Conservation (phyloP, 495 filamentous ascomycete genomes). For the Xylaria telfairii region DNA sequence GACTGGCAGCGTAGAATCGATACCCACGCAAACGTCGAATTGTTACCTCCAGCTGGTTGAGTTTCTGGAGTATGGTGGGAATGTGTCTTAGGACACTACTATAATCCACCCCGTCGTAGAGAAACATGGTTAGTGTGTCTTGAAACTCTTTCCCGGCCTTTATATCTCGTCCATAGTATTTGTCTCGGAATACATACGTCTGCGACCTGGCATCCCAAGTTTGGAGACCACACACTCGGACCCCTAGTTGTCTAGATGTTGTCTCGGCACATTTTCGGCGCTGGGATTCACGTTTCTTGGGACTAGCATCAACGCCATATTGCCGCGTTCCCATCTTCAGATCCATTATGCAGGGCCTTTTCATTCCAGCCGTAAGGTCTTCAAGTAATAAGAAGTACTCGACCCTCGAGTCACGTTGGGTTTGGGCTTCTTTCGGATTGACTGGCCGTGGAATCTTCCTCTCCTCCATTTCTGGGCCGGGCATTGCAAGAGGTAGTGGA, state of each 20-base stretch:
- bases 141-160: slow-evolving; percentile 92
- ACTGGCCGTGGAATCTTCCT: slow-evolving; percentile 52
- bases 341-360: slow-evolving; percentile 92
- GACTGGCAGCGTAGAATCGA: slow-evolving; percentile 93
- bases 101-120: slow-evolving; percentile 88
- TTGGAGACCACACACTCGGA: slow-evolving; percentile 94
- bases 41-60: slow-evolving; percentile 80
- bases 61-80: slow-evolving; percentile 82
- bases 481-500: slow-evolving; percentile 30
- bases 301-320: slow-evolving; percentile 90
- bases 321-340: slow-evolving; percentile 99
- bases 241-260: slow-evolving; percentile 88
- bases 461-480: slow-evolving; percentile 41
- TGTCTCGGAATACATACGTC: slow-evolving; percentile 89
- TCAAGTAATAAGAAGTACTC: slow-evolving; percentile 96
- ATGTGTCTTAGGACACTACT: slow-evolving; percentile 81
- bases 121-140: slow-evolving; percentile 82
- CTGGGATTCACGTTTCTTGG: slow-evolving; percentile 93
- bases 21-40: slow-evolving; percentile 81
- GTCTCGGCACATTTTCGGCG: slow-evolving; percentile 89
- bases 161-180: slow-evolving; percentile 91
- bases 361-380: slow-evolving; percentile 96
- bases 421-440: slow-evolving; percentile 83
- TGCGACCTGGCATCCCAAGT: slow-evolving; percentile 88
- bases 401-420: slow-evolving; percentile 66